phyloP scores from a whole-genome alignment of 768 basidiomycete species.

The Amanita thiersii region DNA sequence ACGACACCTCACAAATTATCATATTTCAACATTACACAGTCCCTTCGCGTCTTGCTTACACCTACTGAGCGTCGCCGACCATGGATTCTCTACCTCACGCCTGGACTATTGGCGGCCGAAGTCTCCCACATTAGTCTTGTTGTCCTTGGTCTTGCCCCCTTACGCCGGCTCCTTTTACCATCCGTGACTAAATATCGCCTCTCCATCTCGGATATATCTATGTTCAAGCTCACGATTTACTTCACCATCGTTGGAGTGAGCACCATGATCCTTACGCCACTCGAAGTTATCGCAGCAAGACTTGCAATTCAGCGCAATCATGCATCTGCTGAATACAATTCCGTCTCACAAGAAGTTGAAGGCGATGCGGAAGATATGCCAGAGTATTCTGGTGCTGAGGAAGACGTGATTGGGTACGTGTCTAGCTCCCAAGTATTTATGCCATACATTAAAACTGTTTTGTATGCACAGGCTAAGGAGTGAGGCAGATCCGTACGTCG shows the following conservation, averaged over 20 bases:
- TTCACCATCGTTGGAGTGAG: constrained; percentile 46
- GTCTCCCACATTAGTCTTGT: constrained; percentile 37
- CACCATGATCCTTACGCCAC: constrained; percentile 55
- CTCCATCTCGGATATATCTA: constrained; percentile 33
- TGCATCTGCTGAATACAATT: constrained; percentile 65
- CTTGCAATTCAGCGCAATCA: constrained; percentile 84
- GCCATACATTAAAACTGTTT: neutral
- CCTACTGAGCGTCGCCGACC: constrained; percentile 74
- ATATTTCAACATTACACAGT: constrained; percentile 46
- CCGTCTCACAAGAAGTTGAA: constrained; percentile 66
- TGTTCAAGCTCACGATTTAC: constrained; percentile 45
- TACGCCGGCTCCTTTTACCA: constrained; percentile 39
- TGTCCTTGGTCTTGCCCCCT: constrained; percentile 37
- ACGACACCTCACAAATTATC: constrained; percentile 76
- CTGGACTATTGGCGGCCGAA: constrained; percentile 60
- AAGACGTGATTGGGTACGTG: constrained; percentile 79
- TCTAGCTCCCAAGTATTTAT: constrained; percentile 3
- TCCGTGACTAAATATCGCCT: constrained; percentile 25
- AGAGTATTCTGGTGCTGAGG: constrained; percentile 63
- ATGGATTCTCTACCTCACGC: constrained; percentile 77
- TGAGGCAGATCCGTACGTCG: constrained; percentile 73
- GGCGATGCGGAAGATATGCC: constrained; percentile 49
- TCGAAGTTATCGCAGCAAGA: constrained; percentile 74
- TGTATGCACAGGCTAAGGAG: constrained; percentile 66
- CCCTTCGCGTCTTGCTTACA: constrained; percentile 66